Evolutionary conservation across 2,329 filamentous ascomycete genomes (phyloP).

Genomic region (Fusarium compactum): DNA sequence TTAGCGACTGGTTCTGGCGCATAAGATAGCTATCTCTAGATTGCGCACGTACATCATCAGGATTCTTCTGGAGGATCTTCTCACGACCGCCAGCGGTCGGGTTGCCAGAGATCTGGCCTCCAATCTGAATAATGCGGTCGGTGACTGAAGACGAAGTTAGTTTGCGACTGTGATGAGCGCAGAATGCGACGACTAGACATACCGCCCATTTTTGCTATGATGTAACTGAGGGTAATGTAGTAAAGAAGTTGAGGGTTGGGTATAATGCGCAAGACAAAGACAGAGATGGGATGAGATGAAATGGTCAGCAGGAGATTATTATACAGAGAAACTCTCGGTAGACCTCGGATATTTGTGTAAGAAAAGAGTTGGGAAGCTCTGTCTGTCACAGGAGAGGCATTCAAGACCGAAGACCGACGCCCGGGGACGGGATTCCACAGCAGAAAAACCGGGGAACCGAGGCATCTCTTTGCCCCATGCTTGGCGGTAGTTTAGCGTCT

Average conservation of each 20-base stretch:
- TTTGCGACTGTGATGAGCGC: not conserved
- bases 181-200: constrained; percentile 35
- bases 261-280: constrained; percentile 28
- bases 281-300: constrained; percentile 9
- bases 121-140: constrained; percentile 70
- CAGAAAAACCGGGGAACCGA: constrained; percentile 50
- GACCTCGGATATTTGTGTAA: constrained; percentile 47
- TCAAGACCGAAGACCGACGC: constrained; percentile 19
- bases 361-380: constrained; percentile 32
- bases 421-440: constrained; percentile 7
- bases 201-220: constrained; percentile 54
- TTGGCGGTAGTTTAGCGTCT: constrained; percentile 26
- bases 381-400: constrained; percentile 32
- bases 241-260: constrained; percentile 15
- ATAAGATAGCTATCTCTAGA: not conserved
- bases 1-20: constrained; percentile 3
- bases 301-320: constrained; percentile 10
- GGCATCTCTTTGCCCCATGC: constrained; percentile 48
- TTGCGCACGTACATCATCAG: constrained; percentile 69
- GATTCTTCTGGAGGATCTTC: constrained; percentile 72
- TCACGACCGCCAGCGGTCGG: constrained; percentile 64
- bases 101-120: constrained; percentile 73
- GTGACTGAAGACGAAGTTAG: constrained; percentile 58
- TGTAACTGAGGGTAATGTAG: constrained; percentile 1
- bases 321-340: constrained; percentile 39